Evolutionary conservation across 176 grass and related monocot species (phyloP).

Genomic region (Phoenix roebelenii): DNA sequence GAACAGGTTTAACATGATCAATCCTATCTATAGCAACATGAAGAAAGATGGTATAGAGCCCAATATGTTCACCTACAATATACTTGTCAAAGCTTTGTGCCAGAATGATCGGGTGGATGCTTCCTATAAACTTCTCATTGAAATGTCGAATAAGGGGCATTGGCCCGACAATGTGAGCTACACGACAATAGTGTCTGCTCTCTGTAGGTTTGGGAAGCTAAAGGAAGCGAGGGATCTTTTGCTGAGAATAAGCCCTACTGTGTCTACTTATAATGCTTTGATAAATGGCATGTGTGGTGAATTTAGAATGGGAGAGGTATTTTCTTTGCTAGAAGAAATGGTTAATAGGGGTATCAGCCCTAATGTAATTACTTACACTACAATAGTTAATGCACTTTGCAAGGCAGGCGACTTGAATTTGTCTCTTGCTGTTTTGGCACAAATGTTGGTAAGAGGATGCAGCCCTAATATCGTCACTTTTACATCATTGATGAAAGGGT

Average conservation of each 20-base stretch:
- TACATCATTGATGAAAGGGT: slow-evolving; percentile 43
- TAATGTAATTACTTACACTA: slow-evolving; percentile 61
- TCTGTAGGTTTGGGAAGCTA: slow-evolving; percentile 54
- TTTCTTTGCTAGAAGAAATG: slow-evolving; percentile 52
- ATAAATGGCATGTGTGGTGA: slow-evolving; percentile 37
- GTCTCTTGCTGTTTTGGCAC: slow-evolving; percentile 51
- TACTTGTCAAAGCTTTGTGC: slow-evolving; percentile 73
- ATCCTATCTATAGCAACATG: slow-evolving; percentile 51
- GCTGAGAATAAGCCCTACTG: slow-evolving; percentile 17
- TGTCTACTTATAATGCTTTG: slow-evolving; percentile 47
- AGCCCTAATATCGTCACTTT: slow-evolving; percentile 51
- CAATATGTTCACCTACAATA: slow-evolving; percentile 77
- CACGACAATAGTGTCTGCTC: slow-evolving; percentile 39
- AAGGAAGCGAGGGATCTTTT: slow-evolving; percentile 46
- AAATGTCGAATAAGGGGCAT: slow-evolving; percentile 70
- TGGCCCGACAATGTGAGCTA: slow-evolving; percentile 62
- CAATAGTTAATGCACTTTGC: slow-evolving; percentile 42
- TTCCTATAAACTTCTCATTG: slow-evolving; percentile 54
- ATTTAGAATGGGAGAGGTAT: slow-evolving; percentile 36
- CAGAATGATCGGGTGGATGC: slow-evolving; percentile 55
- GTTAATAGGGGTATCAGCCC: slow-evolving; percentile 22
- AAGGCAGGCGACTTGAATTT: slow-evolving; percentile 35
- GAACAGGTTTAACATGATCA: slow-evolving; percentile 42
- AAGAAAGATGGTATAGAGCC: slow-evolving; percentile 45
- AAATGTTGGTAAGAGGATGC: slow-evolving; percentile 57